Evolutionary conservation across 139 green algal species (phyloP), one percentile per base, ranked within the genome.

Genomic region (Closterium sp.): DNA sequence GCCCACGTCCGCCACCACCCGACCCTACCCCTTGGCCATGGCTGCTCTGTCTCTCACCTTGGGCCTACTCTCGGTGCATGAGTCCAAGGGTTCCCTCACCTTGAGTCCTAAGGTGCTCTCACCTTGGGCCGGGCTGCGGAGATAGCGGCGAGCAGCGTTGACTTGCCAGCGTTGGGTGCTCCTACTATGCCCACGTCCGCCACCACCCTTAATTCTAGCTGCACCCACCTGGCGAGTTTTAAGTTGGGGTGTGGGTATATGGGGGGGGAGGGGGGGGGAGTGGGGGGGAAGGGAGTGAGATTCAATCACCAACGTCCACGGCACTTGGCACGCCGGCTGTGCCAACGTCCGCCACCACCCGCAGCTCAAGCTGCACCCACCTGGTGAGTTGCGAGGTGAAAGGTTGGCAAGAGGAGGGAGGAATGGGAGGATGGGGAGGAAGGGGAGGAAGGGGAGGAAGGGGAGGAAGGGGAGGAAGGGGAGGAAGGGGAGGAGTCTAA

Each of bases 181-280:
- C 98, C 98, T 2, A 99, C 96, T 90, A 99, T 98, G 90, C 98
- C 98, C 33, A 98, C 97, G 91, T 99, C 98, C 1, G 98, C 98
- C 34, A 99, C 96, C 10, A 97, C 84, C 94, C 97, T 97, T 64
- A 99, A 95, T 95, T 99, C 97, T 90, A 99, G 95, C 86, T 98
- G 95, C 28, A 98, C n/a, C 86, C 87, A 94, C 85, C 28, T 76
- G 16, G 87, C 6, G 85, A 9, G 33, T n/a, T n/a, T n/a, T n/a
- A n/a, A 25, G 84, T 19, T 32, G 84, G 19, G 64, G n/a, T n/a
- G n/a, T n/a, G n/a, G n/a, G n/a, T n/a, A n/a, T n/a, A 66, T 9
- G 4, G 38, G 5, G 38, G 5, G 4, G 38, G 5, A 10, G 5
- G 2, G 38, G 38, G 5, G 38, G 19, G 4, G 38, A 66, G 38